Evolutionary conservation across 129 eudicot genomes (phyloP), one percentile per base, ranked within the genome.

Genomic region (Calendula officinalis): DNA sequence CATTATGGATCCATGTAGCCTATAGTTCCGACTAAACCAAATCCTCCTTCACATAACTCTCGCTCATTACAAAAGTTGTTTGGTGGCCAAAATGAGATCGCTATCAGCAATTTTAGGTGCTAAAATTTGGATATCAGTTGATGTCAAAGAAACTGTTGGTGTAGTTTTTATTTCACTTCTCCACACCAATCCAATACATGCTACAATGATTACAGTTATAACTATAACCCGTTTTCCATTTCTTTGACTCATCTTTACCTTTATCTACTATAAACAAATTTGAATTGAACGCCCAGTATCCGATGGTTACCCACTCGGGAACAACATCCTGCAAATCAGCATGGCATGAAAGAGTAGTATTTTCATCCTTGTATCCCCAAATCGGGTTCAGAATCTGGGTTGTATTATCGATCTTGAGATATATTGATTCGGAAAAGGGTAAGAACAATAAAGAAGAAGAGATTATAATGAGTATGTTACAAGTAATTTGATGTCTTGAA

Each of bases 11-110:
- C 1, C 8, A 52, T 15, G 58, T 52, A 52, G 14, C 83, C 81
- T 50, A 34, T 78, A 67, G 30, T 22, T 22, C 61, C 78, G 37
- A 82, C 81, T 10, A 60, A 57, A 0, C 83, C 87, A 52, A 75
- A 82, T 59, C 81, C 85, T 9, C 81, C 81, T 35, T 71, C 62
- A 1, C 85, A 81, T 12, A 80, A 48, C 70, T 75, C 71, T 7
- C 78, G 10, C 9, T 66, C 75, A 14, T 34, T 13, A 5, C 71
- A 37, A 61, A 80, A 80, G 36, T 75, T 71, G 53, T 60, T 60
- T 46, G n/a, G 81, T 80, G 2, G 85, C 81, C 8, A 17, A 10
- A 62, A 15, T 27, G 8, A 80, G 75, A 22, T 75, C 71, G 5
- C 6, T 32, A 51, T 65, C 71, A 1, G 75, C 41, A 56, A 75